These are phyloP conservation scores for Globisporangium uncinulatum DNA, from an alignment of 352 stramenopile genomes.

Conservation along the genomic window DNA sequence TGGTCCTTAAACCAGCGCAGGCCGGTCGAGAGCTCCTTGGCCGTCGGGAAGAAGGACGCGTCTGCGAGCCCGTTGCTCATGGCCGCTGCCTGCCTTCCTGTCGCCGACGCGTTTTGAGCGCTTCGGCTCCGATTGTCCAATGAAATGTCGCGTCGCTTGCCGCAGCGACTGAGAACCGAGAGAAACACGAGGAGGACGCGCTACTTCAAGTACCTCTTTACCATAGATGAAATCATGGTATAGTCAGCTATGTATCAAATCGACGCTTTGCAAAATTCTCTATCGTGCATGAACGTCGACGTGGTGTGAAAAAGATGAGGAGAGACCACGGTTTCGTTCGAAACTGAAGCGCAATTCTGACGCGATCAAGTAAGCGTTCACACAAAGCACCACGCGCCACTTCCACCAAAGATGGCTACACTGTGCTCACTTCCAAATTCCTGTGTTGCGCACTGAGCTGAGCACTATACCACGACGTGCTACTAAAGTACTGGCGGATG, in stretches of 20 bases:
- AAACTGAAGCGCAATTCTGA: neutral
- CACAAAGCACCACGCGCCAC: neutral
- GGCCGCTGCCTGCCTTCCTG: too few species aligned
- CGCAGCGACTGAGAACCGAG: neutral
- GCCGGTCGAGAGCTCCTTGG: conserved; percentile 77
- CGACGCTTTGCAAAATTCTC: conserved; percentile 1
- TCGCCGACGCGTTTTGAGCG: too few species aligned
- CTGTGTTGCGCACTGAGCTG: too few species aligned
- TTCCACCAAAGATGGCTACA: too few species aligned
- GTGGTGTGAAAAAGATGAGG: conserved; percentile 5
- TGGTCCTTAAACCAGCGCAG: conserved; percentile 86
- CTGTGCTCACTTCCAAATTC: too few species aligned
- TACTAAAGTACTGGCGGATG: too few species aligned
- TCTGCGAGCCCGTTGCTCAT: conserved; percentile 37
- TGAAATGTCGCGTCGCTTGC: too few species aligned
- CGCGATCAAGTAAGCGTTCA: neutral
- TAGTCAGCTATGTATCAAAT: neutral
- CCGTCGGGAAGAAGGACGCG: conserved; percentile 80
- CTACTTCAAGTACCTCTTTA: conserved; percentile 1
- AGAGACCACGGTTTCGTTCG: conserved; percentile 11
- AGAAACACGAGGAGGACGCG: neutral
- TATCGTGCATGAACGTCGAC: neutral
- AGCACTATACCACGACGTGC: too few species aligned
- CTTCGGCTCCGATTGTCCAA: too few species aligned
- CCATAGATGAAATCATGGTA: neutral